These are phyloP conservation scores for Trichosporon faecale DNA, from an alignment of 1,284 basidiomycete genomes.

Conservation along the genomic window DNA sequence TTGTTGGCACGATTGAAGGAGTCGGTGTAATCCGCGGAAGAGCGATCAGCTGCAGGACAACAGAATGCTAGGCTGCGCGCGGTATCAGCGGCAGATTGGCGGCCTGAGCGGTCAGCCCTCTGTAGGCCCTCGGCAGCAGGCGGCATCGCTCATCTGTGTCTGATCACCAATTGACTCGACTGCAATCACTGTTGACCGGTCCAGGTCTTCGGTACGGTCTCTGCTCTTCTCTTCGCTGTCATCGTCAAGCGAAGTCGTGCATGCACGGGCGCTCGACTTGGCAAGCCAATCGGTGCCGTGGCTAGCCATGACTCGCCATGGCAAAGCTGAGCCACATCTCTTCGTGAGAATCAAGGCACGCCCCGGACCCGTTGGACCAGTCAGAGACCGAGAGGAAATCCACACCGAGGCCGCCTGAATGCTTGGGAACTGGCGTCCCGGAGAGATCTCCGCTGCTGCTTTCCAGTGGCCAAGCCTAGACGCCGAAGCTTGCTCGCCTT, in stretches of 20 bases:
- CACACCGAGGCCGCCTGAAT: neutral
- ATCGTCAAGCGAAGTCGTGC: neutral
- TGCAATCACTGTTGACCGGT: neutral
- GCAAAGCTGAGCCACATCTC: no score
- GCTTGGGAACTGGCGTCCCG: neutral
- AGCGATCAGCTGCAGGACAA: neutral
- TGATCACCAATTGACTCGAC: neutral
- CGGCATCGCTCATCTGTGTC: neutral
- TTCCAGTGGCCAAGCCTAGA: no score
- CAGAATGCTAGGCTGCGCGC: neutral
- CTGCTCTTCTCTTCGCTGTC: no score
- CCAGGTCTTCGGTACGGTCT: neutral
- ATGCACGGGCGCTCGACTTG: neutral
- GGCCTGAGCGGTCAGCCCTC: no score
- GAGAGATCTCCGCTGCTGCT: no score
- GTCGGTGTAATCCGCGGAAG: neutral
- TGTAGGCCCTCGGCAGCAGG: no score
- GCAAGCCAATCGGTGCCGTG: neutral
- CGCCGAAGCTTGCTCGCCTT: no score
- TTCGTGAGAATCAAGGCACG: neutral
- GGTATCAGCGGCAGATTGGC: no score
- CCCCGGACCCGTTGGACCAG: neutral
- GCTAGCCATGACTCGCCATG: no score
- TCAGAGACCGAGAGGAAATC: neutral
- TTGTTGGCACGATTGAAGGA: neutral